Percentiles rank a stretch among this genome's conserved stretches.
phyloP scores from a whole-genome alignment of 140 eudicot species.

The Bidens hawaiensis region DNA sequence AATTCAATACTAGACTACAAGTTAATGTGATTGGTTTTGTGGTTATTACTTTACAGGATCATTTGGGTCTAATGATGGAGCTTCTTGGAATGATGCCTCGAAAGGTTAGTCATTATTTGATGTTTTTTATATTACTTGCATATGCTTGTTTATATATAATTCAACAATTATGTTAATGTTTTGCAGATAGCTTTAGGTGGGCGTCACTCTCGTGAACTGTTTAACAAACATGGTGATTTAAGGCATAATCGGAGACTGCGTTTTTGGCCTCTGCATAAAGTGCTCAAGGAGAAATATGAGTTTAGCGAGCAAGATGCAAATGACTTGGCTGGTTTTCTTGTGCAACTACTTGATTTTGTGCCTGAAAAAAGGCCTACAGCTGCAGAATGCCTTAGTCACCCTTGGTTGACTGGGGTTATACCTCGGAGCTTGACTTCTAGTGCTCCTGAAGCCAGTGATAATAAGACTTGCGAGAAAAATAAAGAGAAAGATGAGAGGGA shows the following conservation, averaged over 20 bases:
- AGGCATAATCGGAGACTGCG: slow-evolving; percentile 72
- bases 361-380: slow-evolving; percentile 95
- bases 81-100: slow-evolving; percentile 97
- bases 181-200: slow-evolving; percentile 82
- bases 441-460: slow-evolving; percentile 22
- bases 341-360: slow-evolving; percentile 81
- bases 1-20: too few species aligned
- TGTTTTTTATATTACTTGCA: too few species aligned
- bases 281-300: slow-evolving; percentile 74
- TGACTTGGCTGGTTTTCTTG: slow-evolving; percentile 76
- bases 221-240: slow-evolving; percentile 82
- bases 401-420: slow-evolving; percentile 59
- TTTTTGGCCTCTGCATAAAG: too few species aligned
- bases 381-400: slow-evolving; percentile 72
- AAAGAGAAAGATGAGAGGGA: slow-evolving; percentile 72
- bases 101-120: slow-evolving; percentile 54
- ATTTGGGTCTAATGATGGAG: slow-evolving; percentile 96
- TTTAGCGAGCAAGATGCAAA: too few species aligned
- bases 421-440: slow-evolving; percentile 37
- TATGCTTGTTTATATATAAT: too few species aligned
- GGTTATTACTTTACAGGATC: slow-evolving; percentile 53
- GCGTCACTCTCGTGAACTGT: slow-evolving; percentile 71
- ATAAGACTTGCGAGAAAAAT: slow-evolving; percentile 35
- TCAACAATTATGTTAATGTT: neutral
- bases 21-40: neutral